Evolutionary conservation across 2,329 filamentous ascomycete genomes (phyloP), one percentile per base, ranked within the genome.

Genomic region (Furcasterigmium sp.): DNA sequence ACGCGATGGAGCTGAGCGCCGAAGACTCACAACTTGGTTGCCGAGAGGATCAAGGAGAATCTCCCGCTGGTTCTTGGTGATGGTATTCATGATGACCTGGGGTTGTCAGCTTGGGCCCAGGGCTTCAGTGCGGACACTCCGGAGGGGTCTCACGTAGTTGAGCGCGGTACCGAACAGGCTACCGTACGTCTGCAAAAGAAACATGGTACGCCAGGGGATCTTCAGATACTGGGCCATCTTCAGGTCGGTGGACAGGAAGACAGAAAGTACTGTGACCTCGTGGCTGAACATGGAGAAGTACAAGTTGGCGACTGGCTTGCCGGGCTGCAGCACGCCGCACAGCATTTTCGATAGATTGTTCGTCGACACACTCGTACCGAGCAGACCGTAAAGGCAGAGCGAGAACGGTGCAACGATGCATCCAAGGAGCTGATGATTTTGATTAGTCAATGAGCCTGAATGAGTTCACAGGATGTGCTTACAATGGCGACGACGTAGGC

Each of bases 191-290:
- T 86, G 82, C 3, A 73, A 70, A 60, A 76, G 69, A 61, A 86
- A 86, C 67, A 84, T 82, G 9, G 78, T 82, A 14, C 79, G 70
- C 21, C 80, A 81, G 0, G 82, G 82, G 11, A 80, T 78, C 59
- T 80, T 81, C 80, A 87, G 86, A 64, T 87, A 87, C 57, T 86
- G 83, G 4, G 78, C 82, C 37, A 85, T 78, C 54, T 85, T 86
- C 47, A 86, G 68, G 54, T 86, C 83, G 8, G 75, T 53, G 21
- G 62, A 53, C 17, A 63, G 51, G 32, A 53, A 51, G 25, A 59
- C 51, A 11, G 57, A 63, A 46, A 66, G 63, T 9, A 51, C 47
- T 21, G 62, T 56, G 5, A 51, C 52, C 43, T 64, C 63, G 50
- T 49, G 58, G 3, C 60, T 58, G 37, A 60, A 64, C 13, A 60